A percentile compares a stretch with the other conserved stretches of the same genome.
Conservation (phyloP, 2,329 filamentous ascomycete genomes). For the Monilinia polystroma region DNA sequence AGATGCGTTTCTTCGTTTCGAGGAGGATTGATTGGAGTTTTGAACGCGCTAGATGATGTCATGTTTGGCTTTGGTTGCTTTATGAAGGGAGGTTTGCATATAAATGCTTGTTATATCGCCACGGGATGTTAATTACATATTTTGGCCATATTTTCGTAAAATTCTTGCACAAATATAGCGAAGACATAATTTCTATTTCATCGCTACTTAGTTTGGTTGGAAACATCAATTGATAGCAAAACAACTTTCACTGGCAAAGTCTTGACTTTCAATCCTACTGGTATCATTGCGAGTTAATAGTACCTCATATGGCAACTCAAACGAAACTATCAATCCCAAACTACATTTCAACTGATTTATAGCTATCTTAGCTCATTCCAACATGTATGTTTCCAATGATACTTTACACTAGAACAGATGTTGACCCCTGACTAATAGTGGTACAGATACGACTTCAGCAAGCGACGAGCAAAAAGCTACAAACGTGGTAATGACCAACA, state of each 20-base stretch:
- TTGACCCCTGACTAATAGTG: not conserved
- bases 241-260: not conserved
- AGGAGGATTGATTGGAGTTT: not conserved
- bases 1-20: not conserved
- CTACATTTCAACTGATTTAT: not conserved
- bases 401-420: not conserved
- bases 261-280: not conserved
- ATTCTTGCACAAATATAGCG: too few species aligned
- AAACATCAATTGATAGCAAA: not conserved
- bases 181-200: too few species aligned
- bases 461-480: not conserved
- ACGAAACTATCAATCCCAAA: not conserved
- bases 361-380: not conserved
- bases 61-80: not conserved
- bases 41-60: not conserved
- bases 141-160: too few species aligned
- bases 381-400: not conserved
- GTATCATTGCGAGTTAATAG: not conserved
- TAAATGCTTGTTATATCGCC: not conserved
- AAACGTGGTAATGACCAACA: not conserved
- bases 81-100: not conserved
- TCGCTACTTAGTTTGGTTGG: not conserved
- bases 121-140: not conserved
- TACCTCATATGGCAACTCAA: not conserved
- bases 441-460: not conserved